Base-by-base conservation (phyloP, 169 alveolate species). In the Cryptosporidium meleagridis region DNA sequence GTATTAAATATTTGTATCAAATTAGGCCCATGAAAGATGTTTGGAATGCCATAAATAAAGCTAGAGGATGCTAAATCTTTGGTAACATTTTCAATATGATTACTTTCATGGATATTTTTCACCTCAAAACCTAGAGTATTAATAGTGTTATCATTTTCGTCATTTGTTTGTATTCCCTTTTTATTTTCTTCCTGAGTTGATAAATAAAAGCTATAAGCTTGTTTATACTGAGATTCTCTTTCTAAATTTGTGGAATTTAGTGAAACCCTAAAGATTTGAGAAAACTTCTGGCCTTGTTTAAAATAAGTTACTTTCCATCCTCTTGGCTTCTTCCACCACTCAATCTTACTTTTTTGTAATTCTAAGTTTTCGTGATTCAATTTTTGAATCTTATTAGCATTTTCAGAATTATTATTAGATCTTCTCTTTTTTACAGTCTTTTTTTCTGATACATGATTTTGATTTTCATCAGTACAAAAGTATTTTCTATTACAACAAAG, bases 261-360 rank as follows among this genome's bases (percentile, higher is more conserved):
- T 44, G 89, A 65, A 16, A 80, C 75, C 41, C 31, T 31, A n/a
- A 80, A 80, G 14, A 80, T 62, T 41, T 80, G 67, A 18, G 73
- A 80, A 33, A 21, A 45, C 48, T 65, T 80, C 3, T 80, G 89
- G 18, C 59, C 51, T 1, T 70, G 80, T 35, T 48, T 80, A 44
- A 44, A 80, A 31, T 80, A 80, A n/a, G 68, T 45, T 4, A 80
- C 89, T 33, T 80, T 80, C 89, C 89, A 80, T 10, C 89, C 89
- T 12, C 89, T 61, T n/a, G 89, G 89, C 55, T 80, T 80, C 53
- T 41, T 80, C 89, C 80, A 80, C 89, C 89, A 80, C 33, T 80
- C 89, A 3, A 80, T 61, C 18, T 31, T 80, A 29, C 89, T 80
- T 23, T 18, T 39, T 44, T 48, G 35, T 52, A 3, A 52, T 7